Percentiles rank a stretch among this genome's conserved stretches.
phyloP scores from a whole-genome alignment of 2,329 filamentous ascomycete species.

The Rhynchosporium graminicola region DNA sequence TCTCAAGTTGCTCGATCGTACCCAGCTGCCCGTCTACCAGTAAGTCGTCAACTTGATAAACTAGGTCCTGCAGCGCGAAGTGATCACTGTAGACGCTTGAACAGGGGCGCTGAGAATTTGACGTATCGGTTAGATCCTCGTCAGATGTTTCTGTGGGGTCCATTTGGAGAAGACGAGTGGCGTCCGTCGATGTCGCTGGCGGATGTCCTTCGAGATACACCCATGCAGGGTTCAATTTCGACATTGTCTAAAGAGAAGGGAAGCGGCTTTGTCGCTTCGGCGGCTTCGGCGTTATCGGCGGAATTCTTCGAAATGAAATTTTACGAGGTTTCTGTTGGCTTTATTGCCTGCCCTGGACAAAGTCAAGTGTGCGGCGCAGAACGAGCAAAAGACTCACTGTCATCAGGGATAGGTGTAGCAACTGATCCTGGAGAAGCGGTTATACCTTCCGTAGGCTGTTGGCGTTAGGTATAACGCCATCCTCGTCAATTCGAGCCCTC shows the following conservation, averaged over 20 bases:
- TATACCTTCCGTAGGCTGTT: too few species aligned
- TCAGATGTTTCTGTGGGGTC: not conserved
- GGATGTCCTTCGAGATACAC: not conserved
- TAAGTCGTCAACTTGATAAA: slow-evolving; percentile 5
- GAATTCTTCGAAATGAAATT: not conserved
- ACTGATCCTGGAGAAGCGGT: too few species aligned
- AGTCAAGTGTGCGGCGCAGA: too few species aligned
- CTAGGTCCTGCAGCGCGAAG: not conserved
- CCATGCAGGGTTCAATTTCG: not conserved
- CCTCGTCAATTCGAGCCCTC: not conserved
- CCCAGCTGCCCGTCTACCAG: not conserved
- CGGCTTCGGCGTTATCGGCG: not conserved
- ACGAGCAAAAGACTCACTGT: too few species aligned
- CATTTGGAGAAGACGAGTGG: not conserved
- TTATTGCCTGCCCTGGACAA: too few species aligned
- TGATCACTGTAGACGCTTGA: slow-evolving; percentile 7
- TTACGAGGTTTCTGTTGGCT: too few species aligned
- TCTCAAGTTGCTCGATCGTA: slow-evolving; percentile 3
- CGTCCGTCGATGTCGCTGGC: not conserved
- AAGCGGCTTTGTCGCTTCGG: not conserved
- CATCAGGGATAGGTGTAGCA: too few species aligned
- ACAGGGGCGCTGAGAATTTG: not conserved
- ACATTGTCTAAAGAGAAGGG: not conserved
- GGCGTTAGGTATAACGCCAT: not conserved
- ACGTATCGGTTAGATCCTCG: not conserved